A percentile compares a stretch with the other conserved stretches of the same genome.
These are phyloP conservation scores for Thraustochytrium striatum DNA, from an alignment of 352 stramenopile genomes.

Conservation along the genomic window DNA sequence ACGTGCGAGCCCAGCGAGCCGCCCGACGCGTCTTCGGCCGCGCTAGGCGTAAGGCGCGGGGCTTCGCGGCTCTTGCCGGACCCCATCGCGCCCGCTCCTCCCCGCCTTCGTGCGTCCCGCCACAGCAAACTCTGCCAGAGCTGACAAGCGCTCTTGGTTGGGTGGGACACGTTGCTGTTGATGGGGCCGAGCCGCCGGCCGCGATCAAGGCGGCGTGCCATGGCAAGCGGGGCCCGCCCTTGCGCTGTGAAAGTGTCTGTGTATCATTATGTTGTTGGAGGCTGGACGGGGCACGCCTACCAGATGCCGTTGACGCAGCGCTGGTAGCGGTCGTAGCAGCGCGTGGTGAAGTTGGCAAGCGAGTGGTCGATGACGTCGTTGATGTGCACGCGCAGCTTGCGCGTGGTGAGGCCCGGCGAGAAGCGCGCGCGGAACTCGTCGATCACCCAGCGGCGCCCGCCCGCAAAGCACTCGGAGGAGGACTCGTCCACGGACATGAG, in stretches of 20 bases:
- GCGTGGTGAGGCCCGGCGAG: conserved; percentile 84
- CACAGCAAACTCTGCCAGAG: no score
- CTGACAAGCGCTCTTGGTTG: no score
- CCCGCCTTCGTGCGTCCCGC: no score
- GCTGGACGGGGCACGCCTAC: conserved; percentile 50
- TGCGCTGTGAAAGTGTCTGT: no score
- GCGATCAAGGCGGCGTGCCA: no score
- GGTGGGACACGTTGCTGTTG: no score
- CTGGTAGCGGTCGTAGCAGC: conserved; percentile 93
- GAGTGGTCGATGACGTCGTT: conserved; percentile 89
- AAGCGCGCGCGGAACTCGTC: conserved; percentile 83
- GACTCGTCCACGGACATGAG: conserved; percentile 82
- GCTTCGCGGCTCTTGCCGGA: no score
- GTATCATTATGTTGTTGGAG: no score
- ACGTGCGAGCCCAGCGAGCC: neutral
- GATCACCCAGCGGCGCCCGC: conserved; percentile 69
- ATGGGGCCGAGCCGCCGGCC: no score
- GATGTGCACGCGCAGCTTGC: conserved; percentile 88
- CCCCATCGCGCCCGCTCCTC: no score
- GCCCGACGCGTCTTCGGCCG: neutral
- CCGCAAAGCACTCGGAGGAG: conserved; percentile 72
- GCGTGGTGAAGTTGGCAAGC: conserved; percentile 91
- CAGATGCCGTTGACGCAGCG: conserved; percentile 82
- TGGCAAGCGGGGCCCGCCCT: no score
- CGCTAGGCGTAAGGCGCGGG: no score